Evolutionary conservation across 2,329 filamentous ascomycete species (phyloP).

Genomic region (Parafenestella ontariensis): DNA sequence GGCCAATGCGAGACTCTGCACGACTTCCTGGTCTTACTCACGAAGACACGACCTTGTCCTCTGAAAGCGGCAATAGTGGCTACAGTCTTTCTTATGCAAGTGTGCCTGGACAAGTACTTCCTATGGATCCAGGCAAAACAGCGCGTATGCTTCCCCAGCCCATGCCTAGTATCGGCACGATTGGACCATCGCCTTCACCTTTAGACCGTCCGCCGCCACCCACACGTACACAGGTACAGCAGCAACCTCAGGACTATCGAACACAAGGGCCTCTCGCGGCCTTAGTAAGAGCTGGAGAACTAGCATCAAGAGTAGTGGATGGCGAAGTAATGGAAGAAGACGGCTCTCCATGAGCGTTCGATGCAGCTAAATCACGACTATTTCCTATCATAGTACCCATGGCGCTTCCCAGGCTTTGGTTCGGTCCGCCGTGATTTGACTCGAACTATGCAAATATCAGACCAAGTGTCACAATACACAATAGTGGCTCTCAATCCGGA

Average conservation of each 20-base stretch:
- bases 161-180: conserved; percentile 36
- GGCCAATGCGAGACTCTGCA: conserved; percentile 37
- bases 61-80: conserved; percentile 42
- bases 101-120: conserved; percentile 22
- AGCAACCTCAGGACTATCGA: conserved; percentile 38
- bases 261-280: conserved; percentile 46
- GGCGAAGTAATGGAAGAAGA: conserved; percentile 33
- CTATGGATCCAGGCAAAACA: conserved; percentile 42
- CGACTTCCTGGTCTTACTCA: conserved; percentile 46
- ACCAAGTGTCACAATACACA: neutral
- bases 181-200: conserved; percentile 36
- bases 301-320: conserved; percentile 44
- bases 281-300: conserved; percentile 47
- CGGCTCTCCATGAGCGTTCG: conserved; percentile 25
- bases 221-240: conserved; percentile 21
- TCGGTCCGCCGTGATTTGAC: neutral
- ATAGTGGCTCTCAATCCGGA: neutral
- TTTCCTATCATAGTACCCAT: neutral
- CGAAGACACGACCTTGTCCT: conserved; percentile 51
- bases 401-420: neutral
- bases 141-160: conserved; percentile 49
- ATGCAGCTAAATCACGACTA: neutral
- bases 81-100: conserved; percentile 19
- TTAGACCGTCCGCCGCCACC: conserved; percentile 36
- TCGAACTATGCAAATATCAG: neutral